A percentile compares a stretch with the other conserved stretches of the same genome.
phyloP scores from a whole-genome alignment of 2,329 filamentous ascomycete species.

The Exophiala viscosa region DNA sequence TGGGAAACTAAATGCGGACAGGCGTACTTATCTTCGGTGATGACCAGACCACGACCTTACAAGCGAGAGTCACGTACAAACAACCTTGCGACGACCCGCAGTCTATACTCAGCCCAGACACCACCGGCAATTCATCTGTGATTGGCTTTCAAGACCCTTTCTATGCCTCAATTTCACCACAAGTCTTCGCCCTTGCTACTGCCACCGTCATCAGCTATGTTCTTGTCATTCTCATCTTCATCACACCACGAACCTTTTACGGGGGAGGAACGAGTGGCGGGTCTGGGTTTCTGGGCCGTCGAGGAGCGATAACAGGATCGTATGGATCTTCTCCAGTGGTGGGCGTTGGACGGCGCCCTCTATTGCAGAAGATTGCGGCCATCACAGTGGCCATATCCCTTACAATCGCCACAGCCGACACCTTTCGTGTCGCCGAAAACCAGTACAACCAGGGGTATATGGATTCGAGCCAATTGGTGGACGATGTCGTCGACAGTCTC shows the following conservation, averaged over 20 bases:
- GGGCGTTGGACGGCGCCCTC: slow-evolving; percentile 84
- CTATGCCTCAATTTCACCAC: slow-evolving; percentile 87
- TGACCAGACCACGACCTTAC: slow-evolving; percentile 43
- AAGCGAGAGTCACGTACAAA: slow-evolving; percentile 48
- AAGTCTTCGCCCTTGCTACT: slow-evolving; percentile 87
- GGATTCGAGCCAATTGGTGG: slow-evolving; percentile 71
- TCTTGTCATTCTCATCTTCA: slow-evolving; percentile 87
- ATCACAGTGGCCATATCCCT: slow-evolving; percentile 71
- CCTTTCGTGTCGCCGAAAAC: slow-evolving; percentile 74
- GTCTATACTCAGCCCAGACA: slow-evolving; percentile 27
- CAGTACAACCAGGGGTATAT: slow-evolving; percentile 79
- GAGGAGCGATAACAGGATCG: slow-evolving; percentile 66
- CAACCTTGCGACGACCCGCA: slow-evolving; percentile 46
- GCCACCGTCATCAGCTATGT: slow-evolving; percentile 89
- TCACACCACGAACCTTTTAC: slow-evolving; percentile 90
- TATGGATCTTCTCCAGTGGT: slow-evolving; percentile 60
- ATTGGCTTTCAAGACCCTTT: slow-evolving; percentile 79
- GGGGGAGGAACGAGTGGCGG: slow-evolving; percentile 65
- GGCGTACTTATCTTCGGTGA: slow-evolving; percentile 42
- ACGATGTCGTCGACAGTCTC: slow-evolving; percentile 74
- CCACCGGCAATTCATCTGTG: slow-evolving; percentile 45
- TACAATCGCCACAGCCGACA: slow-evolving; percentile 89
- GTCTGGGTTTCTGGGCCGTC: slow-evolving; percentile 72
- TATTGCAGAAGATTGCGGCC: slow-evolving; percentile 75
- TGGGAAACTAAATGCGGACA: slow-evolving; percentile 1